Evolutionary conservation across 2,329 filamentous ascomycete species (phyloP).

Genomic region (Aspergillus glaucus): DNA sequence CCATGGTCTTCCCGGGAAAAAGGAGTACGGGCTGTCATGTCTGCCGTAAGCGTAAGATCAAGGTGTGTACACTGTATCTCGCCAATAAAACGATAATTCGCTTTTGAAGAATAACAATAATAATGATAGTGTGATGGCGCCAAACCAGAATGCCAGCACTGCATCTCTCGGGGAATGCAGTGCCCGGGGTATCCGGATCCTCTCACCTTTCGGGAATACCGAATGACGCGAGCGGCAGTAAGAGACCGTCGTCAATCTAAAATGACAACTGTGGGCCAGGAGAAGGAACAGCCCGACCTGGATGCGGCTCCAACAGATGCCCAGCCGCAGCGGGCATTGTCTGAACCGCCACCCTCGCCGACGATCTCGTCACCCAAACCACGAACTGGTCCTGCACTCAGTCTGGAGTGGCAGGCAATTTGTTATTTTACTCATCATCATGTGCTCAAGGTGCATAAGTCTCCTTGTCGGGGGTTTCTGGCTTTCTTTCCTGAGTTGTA

Average conservation of each 20-base stretch:
- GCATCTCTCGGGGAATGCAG: background rate
- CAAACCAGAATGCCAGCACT: background rate
- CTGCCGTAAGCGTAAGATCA: background rate
- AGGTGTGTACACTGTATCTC: background rate
- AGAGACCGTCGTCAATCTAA: background rate
- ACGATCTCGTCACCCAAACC: background rate
- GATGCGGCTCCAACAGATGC: background rate
- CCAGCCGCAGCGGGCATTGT: background rate
- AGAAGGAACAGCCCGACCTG: background rate
- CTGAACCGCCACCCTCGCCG: too few species aligned
- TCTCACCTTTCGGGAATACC: background rate
- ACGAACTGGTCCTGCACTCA: background rate
- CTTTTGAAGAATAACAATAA: background rate
- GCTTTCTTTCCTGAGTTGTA: background rate
- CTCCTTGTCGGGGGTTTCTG: background rate
- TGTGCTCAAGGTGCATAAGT: background rate
- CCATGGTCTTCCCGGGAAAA: constrained; percentile 30
- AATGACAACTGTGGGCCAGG: background rate
- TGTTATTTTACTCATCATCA: background rate
- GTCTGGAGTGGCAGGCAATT: background rate
- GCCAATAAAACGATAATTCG: background rate
- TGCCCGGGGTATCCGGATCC: background rate
- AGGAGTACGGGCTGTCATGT: background rate
- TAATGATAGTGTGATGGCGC: background rate
- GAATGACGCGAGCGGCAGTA: background rate